Base-by-base conservation (phyloP, 306 rosid species). In the Cicer cuneatum region DNA sequence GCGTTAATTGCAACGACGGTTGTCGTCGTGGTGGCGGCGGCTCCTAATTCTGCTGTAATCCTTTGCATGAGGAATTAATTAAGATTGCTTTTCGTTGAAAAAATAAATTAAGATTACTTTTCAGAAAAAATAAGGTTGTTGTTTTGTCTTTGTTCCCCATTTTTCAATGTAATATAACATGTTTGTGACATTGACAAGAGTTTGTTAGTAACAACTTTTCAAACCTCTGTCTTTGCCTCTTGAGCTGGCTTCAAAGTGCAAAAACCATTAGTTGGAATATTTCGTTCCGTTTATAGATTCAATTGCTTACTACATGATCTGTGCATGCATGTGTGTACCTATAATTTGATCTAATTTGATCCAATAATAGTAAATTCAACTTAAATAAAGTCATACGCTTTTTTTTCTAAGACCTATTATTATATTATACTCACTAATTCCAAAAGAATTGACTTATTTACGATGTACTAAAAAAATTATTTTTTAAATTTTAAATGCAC, bases 1-100 rank as follows among this genome's bases (percentile, higher is more conserved):
- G 61, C 82, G 7, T 84, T 85, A 7, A 91, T 75, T 71, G 96
- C 96, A 7, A 94, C 71, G 68, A 85, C 69, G 8, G 87, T 86
- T 64, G 82, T 1, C 19, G 85, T 0, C 18, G 85, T 81, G 65
- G 80, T 15, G 35, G 51, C 0, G 14, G 49, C 63, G 15, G 2
- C 63, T 35, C 57, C 80, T 1, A 8, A 12, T 33, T 58, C 75
- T 3, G 43, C 21, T 11, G 5, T 18, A 2, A 37, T 10, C 4
- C 47, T 52, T 33, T 57, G 53, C 7, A 51, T 37, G 42, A 10
- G 3, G 24, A 53, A n/a, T 7, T 6, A 51, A 29, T 29, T 29
- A 29, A 29, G 35, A 29, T 29, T 29, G 35, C 35, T 29, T 29
- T 29, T 29, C 35, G 35, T 29, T 29, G 35, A 29, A 29, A 29